Conservation (phyloP, 441 rosid species). For the Macaranga tanarius region DNA sequence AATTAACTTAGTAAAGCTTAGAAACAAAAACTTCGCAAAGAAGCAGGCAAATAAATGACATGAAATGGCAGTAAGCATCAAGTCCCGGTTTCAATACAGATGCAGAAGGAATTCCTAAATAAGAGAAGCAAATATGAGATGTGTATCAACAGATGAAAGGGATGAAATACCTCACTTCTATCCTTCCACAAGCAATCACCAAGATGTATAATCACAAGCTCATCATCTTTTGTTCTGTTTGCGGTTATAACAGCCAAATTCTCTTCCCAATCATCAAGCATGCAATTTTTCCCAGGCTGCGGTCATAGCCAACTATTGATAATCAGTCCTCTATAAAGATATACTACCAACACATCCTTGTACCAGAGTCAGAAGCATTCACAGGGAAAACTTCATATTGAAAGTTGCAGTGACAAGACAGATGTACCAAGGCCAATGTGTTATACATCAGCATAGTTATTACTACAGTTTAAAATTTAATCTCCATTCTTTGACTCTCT, state of each 20-base stretch:
- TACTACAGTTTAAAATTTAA: neutral
- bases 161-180: slow-evolving; percentile 71
- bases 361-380: neutral
- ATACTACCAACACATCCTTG: neutral
- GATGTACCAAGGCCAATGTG: slow-evolving; percentile 2
- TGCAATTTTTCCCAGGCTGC: slow-evolving; percentile 68
- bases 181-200: slow-evolving; percentile 99
- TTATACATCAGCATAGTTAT: neutral
- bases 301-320: slow-evolving; percentile 20
- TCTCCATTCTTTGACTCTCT: neutral
- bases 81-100: too few relatives aligned
- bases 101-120: too few relatives aligned
- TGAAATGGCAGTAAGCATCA: too few relatives aligned
- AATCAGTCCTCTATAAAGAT: neutral
- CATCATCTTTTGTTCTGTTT: slow-evolving; percentile 93
- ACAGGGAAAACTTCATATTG: neutral
- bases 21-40: slow-evolving; percentile 11
- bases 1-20: slow-evolving; percentile 26
- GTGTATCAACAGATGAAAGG: too few relatives aligned
- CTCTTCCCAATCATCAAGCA: slow-evolving; percentile 98
- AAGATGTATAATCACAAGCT: slow-evolving; percentile 92
- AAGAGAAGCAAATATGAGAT: too few relatives aligned
- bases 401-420: neutral
- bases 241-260: slow-evolving; percentile 96
- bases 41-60: slow-evolving; percentile 13